These are phyloP conservation scores for Aspergillus jensenii DNA, from an alignment of 2,329 filamentous ascomycete species.

Conservation along the genomic window DNA sequence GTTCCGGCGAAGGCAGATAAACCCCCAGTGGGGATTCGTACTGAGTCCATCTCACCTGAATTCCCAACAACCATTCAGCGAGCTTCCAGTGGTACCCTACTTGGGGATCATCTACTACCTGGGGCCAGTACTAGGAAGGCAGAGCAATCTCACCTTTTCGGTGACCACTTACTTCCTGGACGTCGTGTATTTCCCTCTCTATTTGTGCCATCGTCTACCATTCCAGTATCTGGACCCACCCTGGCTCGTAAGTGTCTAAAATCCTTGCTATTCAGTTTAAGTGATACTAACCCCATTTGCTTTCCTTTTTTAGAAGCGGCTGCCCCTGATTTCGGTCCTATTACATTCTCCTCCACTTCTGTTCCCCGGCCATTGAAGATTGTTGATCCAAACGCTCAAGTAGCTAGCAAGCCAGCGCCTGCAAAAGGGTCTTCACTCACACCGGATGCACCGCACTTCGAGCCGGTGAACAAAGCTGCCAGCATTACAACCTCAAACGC, in stretches of 20 bases:
- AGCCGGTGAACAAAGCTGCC: background rate
- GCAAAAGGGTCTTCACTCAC: background rate
- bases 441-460: background rate
- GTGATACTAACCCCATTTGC: background rate
- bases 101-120: conserved; percentile 3
- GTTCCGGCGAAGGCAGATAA: background rate
- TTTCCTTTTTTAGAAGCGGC: background rate
- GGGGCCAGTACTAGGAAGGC: background rate
- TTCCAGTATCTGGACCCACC: background rate
- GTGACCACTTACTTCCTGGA: conserved; percentile 14
- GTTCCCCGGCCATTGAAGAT: background rate
- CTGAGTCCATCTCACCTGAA: background rate
- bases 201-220: background rate
- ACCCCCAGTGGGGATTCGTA: background rate
- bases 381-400: background rate
- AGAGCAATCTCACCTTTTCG: conserved; percentile 6
- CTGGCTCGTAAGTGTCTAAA: background rate
- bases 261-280: background rate
- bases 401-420: background rate
- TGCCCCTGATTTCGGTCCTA: background rate
- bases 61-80: background rate
- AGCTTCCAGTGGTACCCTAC: background rate
- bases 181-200: background rate
- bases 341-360: background rate
- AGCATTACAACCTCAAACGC: background rate